A percentile compares a stretch with the other conserved stretches of the same genome.
These are phyloP conservation scores for Phytophthora fragariaefolia DNA, from an alignment of 352 stramenopile genomes.

Conservation along the genomic window DNA sequence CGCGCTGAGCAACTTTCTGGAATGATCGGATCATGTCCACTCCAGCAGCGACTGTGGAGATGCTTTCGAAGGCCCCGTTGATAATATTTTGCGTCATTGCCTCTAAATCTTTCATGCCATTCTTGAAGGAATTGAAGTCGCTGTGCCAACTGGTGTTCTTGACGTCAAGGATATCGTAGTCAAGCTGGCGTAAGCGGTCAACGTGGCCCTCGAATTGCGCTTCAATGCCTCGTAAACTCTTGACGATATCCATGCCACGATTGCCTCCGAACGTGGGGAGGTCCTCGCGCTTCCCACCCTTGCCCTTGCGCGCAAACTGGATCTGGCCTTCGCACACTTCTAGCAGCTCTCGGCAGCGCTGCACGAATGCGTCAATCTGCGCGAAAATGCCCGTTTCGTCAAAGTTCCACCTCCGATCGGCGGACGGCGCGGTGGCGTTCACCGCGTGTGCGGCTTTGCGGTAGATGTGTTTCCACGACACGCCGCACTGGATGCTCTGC, in stretches of 20 bases:
- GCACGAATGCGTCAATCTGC: constrained; percentile 96
- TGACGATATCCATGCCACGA: constrained; percentile 92
- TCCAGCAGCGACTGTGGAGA: constrained; percentile 87
- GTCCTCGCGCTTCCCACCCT: constrained; percentile 61
- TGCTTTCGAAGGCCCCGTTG: constrained; percentile 93
- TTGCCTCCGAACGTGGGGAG: constrained; percentile 93
- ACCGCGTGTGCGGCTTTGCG: constrained; percentile 65
- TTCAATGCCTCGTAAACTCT: constrained; percentile 93
- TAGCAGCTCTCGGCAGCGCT: constrained; percentile 94
- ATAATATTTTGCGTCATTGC: constrained; percentile 97
- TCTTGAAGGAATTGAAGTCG: constrained; percentile 96
- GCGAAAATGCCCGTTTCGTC: constrained; percentile 96
- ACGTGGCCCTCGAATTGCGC: constrained; percentile 93
- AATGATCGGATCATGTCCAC: constrained; percentile 95
- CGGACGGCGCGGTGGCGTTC: constrained; percentile 52
- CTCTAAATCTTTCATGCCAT: constrained; percentile 96
- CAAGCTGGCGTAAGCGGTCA: constrained; percentile 85
- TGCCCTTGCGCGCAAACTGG: constrained; percentile 93
- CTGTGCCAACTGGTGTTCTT: constrained; percentile 96
- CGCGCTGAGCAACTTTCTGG: constrained; percentile 91
- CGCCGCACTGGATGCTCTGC: constrained; percentile 92
- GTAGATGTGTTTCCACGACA: constrained; percentile 94
- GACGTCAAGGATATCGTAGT: constrained; percentile 96
- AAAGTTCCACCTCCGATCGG: constrained; percentile 89
- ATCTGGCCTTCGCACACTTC: constrained; percentile 96